These are phyloP conservation scores for Fusarium temperatum DNA, from an alignment of 2,329 filamentous ascomycete species.

Conservation along the genomic window DNA sequence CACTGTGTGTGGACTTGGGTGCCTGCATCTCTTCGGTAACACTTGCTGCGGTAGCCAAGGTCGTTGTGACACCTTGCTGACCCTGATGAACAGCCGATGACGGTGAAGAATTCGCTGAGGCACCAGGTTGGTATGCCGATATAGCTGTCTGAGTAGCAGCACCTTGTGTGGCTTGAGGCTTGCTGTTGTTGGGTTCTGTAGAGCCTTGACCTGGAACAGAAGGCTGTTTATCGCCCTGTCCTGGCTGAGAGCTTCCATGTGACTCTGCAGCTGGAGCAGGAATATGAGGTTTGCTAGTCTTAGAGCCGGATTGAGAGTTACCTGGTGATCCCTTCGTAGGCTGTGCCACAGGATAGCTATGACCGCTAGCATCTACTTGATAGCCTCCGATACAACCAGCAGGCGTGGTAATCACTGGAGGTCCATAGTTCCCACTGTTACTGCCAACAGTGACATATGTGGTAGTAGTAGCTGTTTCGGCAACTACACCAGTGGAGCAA, in stretches of 20 bases:
- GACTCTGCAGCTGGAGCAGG: not conserved
- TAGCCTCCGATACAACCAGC: not conserved
- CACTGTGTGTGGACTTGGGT: not conserved
- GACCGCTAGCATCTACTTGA: not conserved
- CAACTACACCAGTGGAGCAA: not conserved
- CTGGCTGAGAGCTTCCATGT: not conserved
- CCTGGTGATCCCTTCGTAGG: not conserved
- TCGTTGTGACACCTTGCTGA: not conserved
- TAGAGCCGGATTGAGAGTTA: not conserved
- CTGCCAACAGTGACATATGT: not conserved
- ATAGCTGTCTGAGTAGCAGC: not conserved
- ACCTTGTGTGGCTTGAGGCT: not conserved
- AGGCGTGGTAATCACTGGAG: not conserved
- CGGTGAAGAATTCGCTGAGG: not conserved
- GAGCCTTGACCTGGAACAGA: not conserved
- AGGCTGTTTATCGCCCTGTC: not conserved
- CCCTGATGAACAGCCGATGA: not conserved
- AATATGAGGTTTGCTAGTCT: fast-evolving
- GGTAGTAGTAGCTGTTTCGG: not conserved
- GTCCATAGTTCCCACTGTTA: not conserved
- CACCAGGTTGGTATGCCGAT: not conserved
- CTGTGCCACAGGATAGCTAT: not conserved
- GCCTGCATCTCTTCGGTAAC: not conserved
- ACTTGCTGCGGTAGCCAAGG: not conserved
- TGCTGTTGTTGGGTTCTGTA: not conserved